Evolutionary conservation across 129 eudicot species (phyloP).

Genomic region (Pulicaria dysenterica): DNA sequence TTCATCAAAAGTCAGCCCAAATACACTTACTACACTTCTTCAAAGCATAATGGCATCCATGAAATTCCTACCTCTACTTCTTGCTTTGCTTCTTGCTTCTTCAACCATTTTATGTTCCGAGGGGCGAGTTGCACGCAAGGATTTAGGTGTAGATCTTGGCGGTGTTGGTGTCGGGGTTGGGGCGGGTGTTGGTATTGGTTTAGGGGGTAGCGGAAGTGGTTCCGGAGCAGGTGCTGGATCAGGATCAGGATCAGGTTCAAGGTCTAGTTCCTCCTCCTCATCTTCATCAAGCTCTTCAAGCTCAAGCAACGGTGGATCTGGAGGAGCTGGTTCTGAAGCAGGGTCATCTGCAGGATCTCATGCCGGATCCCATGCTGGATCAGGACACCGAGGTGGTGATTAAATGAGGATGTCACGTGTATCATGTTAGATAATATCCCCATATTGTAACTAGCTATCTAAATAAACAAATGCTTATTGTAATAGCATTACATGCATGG

Average conservation of each 20-base stretch:
- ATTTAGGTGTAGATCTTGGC: constrained; percentile 59
- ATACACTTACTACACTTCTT: constrained; percentile 8
- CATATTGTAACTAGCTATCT: constrained; percentile 29
- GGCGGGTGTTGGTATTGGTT: constrained; percentile 57
- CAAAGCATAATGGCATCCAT: constrained; percentile 34
- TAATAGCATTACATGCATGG: too few species aligned
- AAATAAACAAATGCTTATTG: constrained; percentile 23
- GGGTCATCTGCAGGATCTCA: constrained; percentile 53
- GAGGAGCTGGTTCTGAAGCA: constrained; percentile 59
- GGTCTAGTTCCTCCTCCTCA: constrained; percentile 45
- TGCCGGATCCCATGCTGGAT: constrained; percentile 53
- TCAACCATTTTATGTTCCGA: constrained; percentile 29
- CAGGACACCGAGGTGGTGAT: constrained; percentile 35
- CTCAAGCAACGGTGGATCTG: constrained; percentile 43
- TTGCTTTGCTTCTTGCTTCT: constrained; percentile 42
- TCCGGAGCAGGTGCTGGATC: constrained; percentile 64
- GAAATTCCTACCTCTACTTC: constrained; percentile 23
- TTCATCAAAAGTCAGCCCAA: constrained; percentile 9
- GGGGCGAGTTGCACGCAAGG: constrained; percentile 58
- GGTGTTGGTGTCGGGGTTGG: constrained; percentile 59
- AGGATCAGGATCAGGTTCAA: constrained; percentile 56
- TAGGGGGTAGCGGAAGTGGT: constrained; percentile 58
- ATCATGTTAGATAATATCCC: constrained; percentile 13
- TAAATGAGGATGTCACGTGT: background rate
- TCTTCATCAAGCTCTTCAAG: constrained; percentile 51